Evolutionary conservation across 805 yeast genomes (phyloP).

Genomic region (Candida nemodendra): DNA sequence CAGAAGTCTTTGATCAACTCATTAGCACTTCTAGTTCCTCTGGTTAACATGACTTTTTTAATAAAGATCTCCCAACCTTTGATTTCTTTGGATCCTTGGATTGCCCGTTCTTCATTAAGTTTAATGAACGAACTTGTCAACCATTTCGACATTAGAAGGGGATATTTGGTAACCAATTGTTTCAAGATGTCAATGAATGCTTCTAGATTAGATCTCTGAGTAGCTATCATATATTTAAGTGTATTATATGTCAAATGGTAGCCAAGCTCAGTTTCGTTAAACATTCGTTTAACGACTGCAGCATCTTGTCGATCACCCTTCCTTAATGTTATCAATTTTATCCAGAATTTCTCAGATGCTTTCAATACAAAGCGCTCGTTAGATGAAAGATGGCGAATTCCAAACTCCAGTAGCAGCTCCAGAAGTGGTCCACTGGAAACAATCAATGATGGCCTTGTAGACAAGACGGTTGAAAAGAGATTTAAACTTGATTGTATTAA

Average conservation of each 20-base stretch:
- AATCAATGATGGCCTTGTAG: constrained; percentile 48
- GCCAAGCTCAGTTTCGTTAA: constrained; percentile 30
- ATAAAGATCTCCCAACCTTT: constrained; percentile 43
- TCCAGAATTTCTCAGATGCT: constrained; percentile 57
- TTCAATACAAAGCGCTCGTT: constrained; percentile 57
- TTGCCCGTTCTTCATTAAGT: constrained; percentile 28
- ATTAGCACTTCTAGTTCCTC: constrained; percentile 64
- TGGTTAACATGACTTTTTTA: constrained; percentile 56
- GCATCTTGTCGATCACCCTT: constrained; percentile 44
- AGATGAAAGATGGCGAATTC: constrained; percentile 40
- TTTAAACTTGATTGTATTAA: constrained; percentile 49
- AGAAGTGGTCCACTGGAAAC: constrained; percentile 28
- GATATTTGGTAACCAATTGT: constrained; percentile 37
- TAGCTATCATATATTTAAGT: constrained; percentile 45
- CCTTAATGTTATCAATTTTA: constrained; percentile 41
- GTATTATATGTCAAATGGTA: constrained; percentile 35
- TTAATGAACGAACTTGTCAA: constrained; percentile 30
- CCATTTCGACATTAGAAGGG: constrained; percentile 49
- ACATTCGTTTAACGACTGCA: constrained; percentile 25
- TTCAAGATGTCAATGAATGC: constrained; percentile 50
- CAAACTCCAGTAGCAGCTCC: constrained; percentile 31
- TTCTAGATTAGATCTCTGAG: constrained; percentile 60
- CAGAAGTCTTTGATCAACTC: constrained; percentile 60
- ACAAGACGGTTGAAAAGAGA: constrained; percentile 50
- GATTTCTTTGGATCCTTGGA: constrained; percentile 25